Evolutionary conservation across 345 rosid species (phyloP), one percentile per base, ranked within the genome.

Genomic region (Nasturtium officinale): DNA sequence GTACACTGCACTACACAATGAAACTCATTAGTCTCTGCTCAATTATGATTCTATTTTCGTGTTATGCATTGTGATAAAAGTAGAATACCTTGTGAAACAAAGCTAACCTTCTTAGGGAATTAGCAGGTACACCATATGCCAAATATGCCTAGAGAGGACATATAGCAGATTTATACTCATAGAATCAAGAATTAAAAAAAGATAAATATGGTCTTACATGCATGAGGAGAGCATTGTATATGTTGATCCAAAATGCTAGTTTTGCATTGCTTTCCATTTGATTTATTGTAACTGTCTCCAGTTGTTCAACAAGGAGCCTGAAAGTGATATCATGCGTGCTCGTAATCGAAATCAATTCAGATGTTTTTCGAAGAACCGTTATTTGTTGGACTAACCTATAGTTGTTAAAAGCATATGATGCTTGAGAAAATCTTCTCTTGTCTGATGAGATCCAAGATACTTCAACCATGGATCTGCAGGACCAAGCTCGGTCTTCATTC

Each of bases 151-250:
- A 77, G 45, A 65, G 40, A 77, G 30, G 13, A 51, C 42, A 69
- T 33, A 53, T 5, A 75, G 66, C 69, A 7, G 6, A 20, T 40
- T 1, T 32, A 56, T 16, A 1, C 25, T 29, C n/a, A 28, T 38
- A 17, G 11, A 46, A 53, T 43, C 35, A 50, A 10, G 37, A 63
- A 63, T 51, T 54, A 57, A 42, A 32, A 38, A 70, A 51, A 30
- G 33, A 50, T 62, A 21, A 32, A 18, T 15, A 60, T 71, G 30
- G 48, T 60, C 72, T 82, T 92, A 93, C 98, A 80, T 93, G 97
- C 98, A 93, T 93, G 53, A 93, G 78, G 37, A 93, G 98, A 73
- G 97, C 83, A 75, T 90, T 90, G 82, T 90, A 90, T 53, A 93
- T 87, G 37, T 90, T 90, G 82, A 93, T 89, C 98, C 96, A 90